Evolutionary conservation across 345 rosid genomes (phyloP), one percentile per base, ranked within the genome.

Genomic region (Eucalyptus curtisii): DNA sequence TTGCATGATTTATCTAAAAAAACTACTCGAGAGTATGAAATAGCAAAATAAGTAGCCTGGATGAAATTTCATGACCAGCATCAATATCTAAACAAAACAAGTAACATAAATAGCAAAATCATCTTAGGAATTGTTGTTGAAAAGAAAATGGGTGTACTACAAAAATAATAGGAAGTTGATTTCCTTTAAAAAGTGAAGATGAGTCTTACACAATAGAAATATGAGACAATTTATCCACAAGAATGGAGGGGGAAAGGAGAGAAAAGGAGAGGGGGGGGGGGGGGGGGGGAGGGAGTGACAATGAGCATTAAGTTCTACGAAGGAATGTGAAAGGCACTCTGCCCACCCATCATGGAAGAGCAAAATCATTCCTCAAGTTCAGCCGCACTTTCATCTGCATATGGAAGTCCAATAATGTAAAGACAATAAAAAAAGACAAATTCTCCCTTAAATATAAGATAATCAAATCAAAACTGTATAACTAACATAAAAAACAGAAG

Each of bases 311-410:
- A 85, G 55, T 85, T 85, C 57, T 85, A 85, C 42, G 17, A 47
- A 85, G 86, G 57, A 85, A 85, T 47, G 86, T 85, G 31, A 48
- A 85, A 85, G 86, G 57, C 86, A 85, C 84, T 76, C 84, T 44
- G 84, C 84, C 82, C 47, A 20, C 84, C 84, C 47, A 86, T 89
- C 87, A 84, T 89, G 82, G 52, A 86, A 86, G 59, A 88, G 89
- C 80, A 89, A 89, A 90, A 88, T 90, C 87, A 85, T 88, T 93
- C 95, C 93, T 91, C 91, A 93, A 91, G 94, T 94, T 91, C 91
- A 86, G 94, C 93, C 79, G 92, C 90, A 89, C 84, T 76, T 91
- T 89, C 91, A 94, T 95, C 96, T 94, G 96, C 95, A 94, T 92
- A 90, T 91, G 92, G 88, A 91, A 92, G 91, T 90, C 91, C 95